These are phyloP conservation scores for Amylostereum chailletii DNA, from an alignment of 1,284 basidiomycete species.

Conservation along the genomic window DNA sequence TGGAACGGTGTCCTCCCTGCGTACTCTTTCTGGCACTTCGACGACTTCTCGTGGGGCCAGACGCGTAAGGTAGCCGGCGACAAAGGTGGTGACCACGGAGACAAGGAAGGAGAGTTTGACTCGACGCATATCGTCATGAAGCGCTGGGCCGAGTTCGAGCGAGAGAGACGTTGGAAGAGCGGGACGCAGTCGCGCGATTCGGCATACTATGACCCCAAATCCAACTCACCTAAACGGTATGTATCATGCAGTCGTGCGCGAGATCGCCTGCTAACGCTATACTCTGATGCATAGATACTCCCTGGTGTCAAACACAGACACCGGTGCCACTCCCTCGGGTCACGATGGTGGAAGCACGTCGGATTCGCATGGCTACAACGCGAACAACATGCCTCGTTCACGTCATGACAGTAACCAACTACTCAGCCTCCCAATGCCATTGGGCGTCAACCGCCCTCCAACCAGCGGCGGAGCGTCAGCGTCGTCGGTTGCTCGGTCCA, in stretches of 20 bases:
- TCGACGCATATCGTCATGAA: constrained; percentile 97
- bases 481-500: constrained; percentile 46
- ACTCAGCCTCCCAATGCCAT: constrained; percentile 61
- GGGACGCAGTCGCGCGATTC: constrained; percentile 83
- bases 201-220: constrained; percentile 44
- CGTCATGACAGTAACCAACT: constrained; percentile 61
- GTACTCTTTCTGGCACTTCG: constrained; percentile 98
- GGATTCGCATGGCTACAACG: constrained; percentile 37
- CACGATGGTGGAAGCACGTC: constrained; percentile 37
- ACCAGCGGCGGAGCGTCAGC: constrained; percentile 43
- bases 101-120: constrained; percentile 95
- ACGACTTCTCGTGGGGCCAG: constrained; percentile 99
- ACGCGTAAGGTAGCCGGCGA: constrained; percentile 83
- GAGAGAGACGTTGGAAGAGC: constrained; percentile 89
- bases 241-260: constrained; percentile 15
- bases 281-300: constrained; percentile 62
- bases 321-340: constrained; percentile 48
- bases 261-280: constrained; percentile 9
- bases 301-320: constrained; percentile 67
- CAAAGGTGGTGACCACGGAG: constrained; percentile 65
- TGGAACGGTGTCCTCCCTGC: constrained; percentile 95
- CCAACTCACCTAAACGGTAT: constrained; percentile 50
- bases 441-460: constrained; percentile 45
- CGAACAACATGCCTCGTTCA: constrained; percentile 28
- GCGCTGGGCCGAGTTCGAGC: constrained; percentile 97